Conservation (phyloP, 1,139 yeast genomes). For the Candida glucosophila region DNA sequence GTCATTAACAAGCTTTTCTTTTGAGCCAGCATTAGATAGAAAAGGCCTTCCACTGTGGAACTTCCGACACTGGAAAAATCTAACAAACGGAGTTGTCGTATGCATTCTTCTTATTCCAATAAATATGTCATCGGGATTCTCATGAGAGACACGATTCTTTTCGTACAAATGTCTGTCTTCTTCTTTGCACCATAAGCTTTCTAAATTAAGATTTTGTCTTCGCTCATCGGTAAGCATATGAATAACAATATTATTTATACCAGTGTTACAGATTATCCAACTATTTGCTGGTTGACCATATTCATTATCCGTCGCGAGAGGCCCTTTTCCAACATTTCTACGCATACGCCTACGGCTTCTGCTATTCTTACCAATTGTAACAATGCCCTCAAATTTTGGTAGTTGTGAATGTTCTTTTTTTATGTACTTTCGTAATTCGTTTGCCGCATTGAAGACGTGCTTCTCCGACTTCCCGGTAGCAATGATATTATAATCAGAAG, state of each 20-base stretch:
- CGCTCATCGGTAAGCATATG: slow-evolving; percentile 69
- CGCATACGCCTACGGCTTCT: slow-evolving; percentile 56
- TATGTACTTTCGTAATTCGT: slow-evolving; percentile 37
- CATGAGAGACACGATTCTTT: slow-evolving; percentile 1
- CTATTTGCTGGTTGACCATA: slow-evolving; percentile 54
- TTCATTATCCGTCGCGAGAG: slow-evolving; percentile 45
- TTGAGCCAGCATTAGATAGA: no score
- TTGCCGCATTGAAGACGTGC: slow-evolving; percentile 68
- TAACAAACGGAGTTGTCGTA: slow-evolving; percentile 14
- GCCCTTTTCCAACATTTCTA: slow-evolving; percentile 47
- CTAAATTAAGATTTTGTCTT: slow-evolving; percentile 60
- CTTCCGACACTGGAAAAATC: slow-evolving; percentile 2
- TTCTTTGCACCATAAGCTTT: slow-evolving; percentile 53
- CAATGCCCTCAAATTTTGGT: slow-evolving; percentile 65
- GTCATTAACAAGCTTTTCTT: no score
- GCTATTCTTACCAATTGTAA: slow-evolving; percentile 50
- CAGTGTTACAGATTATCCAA: slow-evolving; percentile 77
- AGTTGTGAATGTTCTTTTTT: slow-evolving; percentile 24
- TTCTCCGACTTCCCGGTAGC: slow-evolving; percentile 74
- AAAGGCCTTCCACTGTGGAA: no score
- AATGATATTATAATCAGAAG: slow-evolving; percentile 47
- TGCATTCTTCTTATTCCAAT: slow-evolving; percentile 41
- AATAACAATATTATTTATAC: slow-evolving; percentile 51
- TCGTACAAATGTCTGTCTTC: slow-evolving; percentile 24
- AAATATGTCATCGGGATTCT: slow-evolving; percentile 36